Evolutionary conservation across 2,329 filamentous ascomycete species (phyloP).

Genomic region (Fonsecaea nubica): DNA sequence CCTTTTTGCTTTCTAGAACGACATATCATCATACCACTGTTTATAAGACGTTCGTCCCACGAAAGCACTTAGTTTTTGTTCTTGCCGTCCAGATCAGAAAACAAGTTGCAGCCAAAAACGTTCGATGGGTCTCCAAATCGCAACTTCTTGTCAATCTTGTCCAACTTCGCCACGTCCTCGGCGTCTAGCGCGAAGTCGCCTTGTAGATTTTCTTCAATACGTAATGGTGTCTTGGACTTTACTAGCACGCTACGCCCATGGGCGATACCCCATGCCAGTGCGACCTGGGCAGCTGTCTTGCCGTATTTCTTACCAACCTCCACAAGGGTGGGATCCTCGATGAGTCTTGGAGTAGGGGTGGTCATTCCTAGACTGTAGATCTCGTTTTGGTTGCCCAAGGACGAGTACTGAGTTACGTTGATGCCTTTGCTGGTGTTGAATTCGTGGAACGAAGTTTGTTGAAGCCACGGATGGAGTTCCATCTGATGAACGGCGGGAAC

Average conservation of each 20-base stretch:
- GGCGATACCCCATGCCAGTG: constrained; percentile 52
- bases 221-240: constrained; percentile 50
- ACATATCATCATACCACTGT: no score
- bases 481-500: constrained; percentile 78
- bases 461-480: constrained; percentile 76
- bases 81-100: constrained; percentile 33
- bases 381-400: constrained; percentile 52
- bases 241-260: constrained; percentile 51
- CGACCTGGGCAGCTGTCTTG: constrained; percentile 47
- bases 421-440: constrained; percentile 53
- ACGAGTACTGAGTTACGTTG: constrained; percentile 38
- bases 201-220: constrained; percentile 50
- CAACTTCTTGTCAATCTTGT: constrained; percentile 40
- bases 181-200: constrained; percentile 49
- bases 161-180: constrained; percentile 47
- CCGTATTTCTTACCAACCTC: constrained; percentile 48
- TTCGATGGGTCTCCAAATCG: constrained; percentile 37
- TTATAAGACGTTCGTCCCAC: no score
- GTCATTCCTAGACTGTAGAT: constrained; percentile 42
- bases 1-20: no score
- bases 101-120: constrained; percentile 34
- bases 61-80: no score
- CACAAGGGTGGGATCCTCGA: constrained; percentile 46
- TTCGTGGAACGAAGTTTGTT: constrained; percentile 60
- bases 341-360: constrained; percentile 40